Base-by-base conservation (phyloP, 2,329 filamentous ascomycete genomes). In the Knoxdaviesia capensis region DNA sequence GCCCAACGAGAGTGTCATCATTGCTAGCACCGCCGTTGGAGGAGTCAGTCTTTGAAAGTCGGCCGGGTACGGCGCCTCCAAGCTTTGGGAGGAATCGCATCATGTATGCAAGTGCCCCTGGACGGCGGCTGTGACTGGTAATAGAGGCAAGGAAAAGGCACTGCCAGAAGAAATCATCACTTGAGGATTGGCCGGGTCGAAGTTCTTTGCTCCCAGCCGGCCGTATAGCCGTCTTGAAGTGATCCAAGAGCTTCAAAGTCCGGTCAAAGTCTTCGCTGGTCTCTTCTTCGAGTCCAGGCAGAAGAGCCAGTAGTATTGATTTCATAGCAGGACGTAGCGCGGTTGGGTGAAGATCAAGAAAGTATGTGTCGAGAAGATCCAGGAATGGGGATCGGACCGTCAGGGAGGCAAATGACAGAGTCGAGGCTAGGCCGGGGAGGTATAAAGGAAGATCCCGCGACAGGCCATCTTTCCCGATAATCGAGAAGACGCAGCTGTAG, bases 191-290 rank as follows among this genome's bases (percentile, higher is more conserved):
- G 34, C 59, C 66, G 43, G 56, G 58, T 32, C 60, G 72, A 48
- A 65, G 66, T 42, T 59, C 62, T 48, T 69, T 61, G 46, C 68
- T 67, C 30, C 60, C 59, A 6, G 59, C 50, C 31, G 75, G 62
- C 44, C 77, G 67, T 51, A 86, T 71, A 39, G 73, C 69, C 45
- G 69, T 60, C 52, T 87, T 85, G 55, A 96, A 76, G 44, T 71
- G 76, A 50, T 90, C 80, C 39, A 96, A 56, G 7, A 94, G 73
- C 44, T 71, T 73, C 43, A 94, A 57, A 2, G 87, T 92, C 42
- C 82, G 73, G 47, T 96, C 88, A 56, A 96, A 98, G 55, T 98
- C 92, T 55, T 98, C 90, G 49, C 87, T 92, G 6, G 85, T 92
- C 56, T 96, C 90, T 49, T 98, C 90, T 57, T 98, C 90, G 3